These are phyloP conservation scores for Lactarius psammicola DNA, from an alignment of 768 basidiomycete genomes.

Conservation along the genomic window DNA sequence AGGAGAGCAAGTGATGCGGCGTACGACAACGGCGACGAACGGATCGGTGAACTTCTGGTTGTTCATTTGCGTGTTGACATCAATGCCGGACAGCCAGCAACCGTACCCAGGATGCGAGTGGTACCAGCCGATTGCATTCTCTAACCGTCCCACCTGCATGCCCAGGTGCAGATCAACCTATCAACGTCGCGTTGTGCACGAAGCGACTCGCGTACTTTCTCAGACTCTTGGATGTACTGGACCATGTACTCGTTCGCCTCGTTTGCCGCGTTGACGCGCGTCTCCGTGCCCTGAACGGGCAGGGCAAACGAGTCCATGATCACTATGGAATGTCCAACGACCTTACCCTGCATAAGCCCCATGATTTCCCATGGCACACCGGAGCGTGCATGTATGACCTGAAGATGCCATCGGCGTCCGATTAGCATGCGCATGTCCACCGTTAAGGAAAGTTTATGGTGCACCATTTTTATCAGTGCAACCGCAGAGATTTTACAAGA, in stretches of 20 bases:
- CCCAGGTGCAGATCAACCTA: not conserved
- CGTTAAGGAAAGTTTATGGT: constrained; percentile 5
- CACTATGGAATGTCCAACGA: constrained; percentile 71
- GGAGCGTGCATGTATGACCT: constrained; percentile 98
- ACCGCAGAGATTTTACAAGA: constrained; percentile 94
- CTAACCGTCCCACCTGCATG: constrained; percentile 71
- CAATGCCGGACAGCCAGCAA: constrained; percentile 98
- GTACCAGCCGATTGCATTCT: constrained; percentile 95
- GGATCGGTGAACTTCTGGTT: constrained; percentile 96
- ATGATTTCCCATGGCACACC: constrained; percentile 99
- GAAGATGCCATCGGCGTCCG: constrained; percentile 30
- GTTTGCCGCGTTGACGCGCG: constrained; percentile 92
- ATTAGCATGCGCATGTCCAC: constrained; percentile 18
- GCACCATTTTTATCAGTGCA: constrained; percentile 92
- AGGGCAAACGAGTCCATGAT: constrained; percentile 97
- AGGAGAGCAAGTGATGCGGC: constrained; percentile 33
- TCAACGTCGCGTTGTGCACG: not conserved
- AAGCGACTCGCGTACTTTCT: constrained; percentile 53
- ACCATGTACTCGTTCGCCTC: constrained; percentile 99
- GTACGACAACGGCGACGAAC: constrained; percentile 93
- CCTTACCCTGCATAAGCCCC: constrained; percentile 99
- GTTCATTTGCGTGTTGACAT: constrained; percentile 94
- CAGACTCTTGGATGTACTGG: constrained; percentile 78
- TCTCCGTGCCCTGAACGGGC: constrained; percentile 97
- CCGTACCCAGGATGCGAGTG: constrained; percentile 99